Base-by-base conservation (phyloP, 768 basidiomycete genomes). In the Dictyophora rubrovolvata region DNA sequence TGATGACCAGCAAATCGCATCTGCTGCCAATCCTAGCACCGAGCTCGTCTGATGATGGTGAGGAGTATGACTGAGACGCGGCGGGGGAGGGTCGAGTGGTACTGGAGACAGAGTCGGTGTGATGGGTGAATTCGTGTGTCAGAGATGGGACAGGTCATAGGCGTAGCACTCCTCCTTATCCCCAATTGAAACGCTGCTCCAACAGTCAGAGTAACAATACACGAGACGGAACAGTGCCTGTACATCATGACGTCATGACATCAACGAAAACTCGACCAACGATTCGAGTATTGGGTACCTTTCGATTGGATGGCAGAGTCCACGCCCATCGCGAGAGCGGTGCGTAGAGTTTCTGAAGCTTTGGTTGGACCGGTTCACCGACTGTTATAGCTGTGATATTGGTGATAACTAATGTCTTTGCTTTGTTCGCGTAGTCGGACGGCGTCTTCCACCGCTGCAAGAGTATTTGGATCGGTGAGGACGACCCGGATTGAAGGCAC, bases 261-360 rank as follows among this genome's bases (percentile, higher is more conserved):
- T n/a, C n/a, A n/a, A n/a, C n/a, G n/a, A n/a, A n/a, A n/a, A n/a
- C n/a, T n/a, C n/a, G n/a, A n/a, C n/a, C 8, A 78, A 77, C 6
- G 75, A 72, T 56, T 93, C 93, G 16, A 86, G 82, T 10, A 85
- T n/a, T n/a, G n/a, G n/a, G n/a, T n/a, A n/a, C n/a, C n/a, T 75
- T 72, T 93, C 89, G 74, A 98, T 81, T 98, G 96, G 62, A 97
- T 81, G 50, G 83, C 93, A 5, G 84, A 75, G 77, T 99, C 95
- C 4, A 95, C 95, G 22, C 96, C 96, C 90, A 98, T 96, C 7
- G 96, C 96, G 33, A 99, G 84, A 0, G 93, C 96, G 1, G 95
- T 96, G 57, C 96, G 89, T 18, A 99, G 83, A 6, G 87, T 92
- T 66, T 99, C 96, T 28, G 81, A 65, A 0, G 91, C 77, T 69